phyloP scores from a whole-genome alignment of 345 rosid genomes.

The Arabidopsis suecica region DNA sequence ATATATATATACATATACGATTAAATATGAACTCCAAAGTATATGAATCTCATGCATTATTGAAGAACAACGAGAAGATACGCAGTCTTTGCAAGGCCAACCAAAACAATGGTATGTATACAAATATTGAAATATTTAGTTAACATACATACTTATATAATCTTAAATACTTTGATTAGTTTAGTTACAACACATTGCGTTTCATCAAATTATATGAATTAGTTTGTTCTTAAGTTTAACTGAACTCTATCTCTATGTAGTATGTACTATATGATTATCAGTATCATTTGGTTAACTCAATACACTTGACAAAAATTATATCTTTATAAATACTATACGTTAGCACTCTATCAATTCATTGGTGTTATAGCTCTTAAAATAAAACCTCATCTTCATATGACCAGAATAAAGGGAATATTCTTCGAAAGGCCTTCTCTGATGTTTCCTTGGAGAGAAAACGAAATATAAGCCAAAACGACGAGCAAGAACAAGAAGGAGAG shows the following conservation, averaged over 20 bases:
- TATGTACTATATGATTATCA: not conserved
- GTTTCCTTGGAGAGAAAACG: slow-evolving; percentile 4
- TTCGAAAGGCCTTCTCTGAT: slow-evolving; percentile 34
- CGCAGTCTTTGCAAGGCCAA: not conserved
- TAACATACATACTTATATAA: not conserved
- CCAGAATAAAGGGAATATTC: slow-evolving; percentile 3
- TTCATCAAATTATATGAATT: not conserved
- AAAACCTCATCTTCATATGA: not conserved
- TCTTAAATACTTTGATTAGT: too few relatives aligned
- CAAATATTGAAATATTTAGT: not conserved
- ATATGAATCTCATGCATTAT: not conserved
- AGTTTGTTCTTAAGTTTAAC: not conserved
- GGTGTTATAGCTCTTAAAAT: not conserved
- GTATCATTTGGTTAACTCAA: not conserved
- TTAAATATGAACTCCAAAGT: not conserved
- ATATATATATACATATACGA: not conserved
- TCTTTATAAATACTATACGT: not conserved
- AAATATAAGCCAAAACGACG: not conserved
- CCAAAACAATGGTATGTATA: slow-evolving; percentile 16
- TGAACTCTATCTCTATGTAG: not conserved
- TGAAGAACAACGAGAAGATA: slow-evolving; percentile 16
- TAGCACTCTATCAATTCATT: not conserved
- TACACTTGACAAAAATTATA: too few relatives aligned
- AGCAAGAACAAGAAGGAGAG: slow-evolving; percentile 15
- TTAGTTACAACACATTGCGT: not conserved